Evolutionary conservation across 2,329 filamentous ascomycete species (phyloP).

Genomic region (Paracoccidioides lutzii): DNA sequence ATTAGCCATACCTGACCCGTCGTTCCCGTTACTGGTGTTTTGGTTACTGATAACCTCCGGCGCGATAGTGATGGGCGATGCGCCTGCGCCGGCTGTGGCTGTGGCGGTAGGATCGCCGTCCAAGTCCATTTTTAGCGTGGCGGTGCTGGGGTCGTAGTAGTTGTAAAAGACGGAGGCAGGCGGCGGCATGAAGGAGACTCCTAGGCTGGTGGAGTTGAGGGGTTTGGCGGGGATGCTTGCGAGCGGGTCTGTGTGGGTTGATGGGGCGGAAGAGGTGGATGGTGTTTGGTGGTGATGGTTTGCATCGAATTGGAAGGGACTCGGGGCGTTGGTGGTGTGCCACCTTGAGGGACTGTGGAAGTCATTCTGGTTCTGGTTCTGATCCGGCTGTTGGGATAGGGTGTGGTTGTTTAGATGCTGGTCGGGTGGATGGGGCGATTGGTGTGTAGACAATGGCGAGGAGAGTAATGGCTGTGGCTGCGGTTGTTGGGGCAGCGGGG

Average conservation of each 20-base stretch:
- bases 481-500: conserved; percentile 19
- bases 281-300: not conserved
- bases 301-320: conserved; percentile 9
- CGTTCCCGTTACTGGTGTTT: conserved; percentile 8
- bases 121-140: conserved; percentile 19
- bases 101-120: conserved; percentile 20
- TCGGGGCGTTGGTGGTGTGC: conserved; percentile 13
- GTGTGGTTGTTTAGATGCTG: not conserved
- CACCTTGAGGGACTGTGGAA: conserved; percentile 6
- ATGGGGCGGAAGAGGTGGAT: not conserved
- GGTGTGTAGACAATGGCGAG: conserved; percentile 18
- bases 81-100: conserved; percentile 14
- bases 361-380: conserved; percentile 10
- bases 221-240: conserved; percentile 33
- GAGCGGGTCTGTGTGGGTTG: conserved; percentile 21
- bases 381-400: conserved; percentile 17
- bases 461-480: conserved; percentile 17
- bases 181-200: conserved; percentile 36
- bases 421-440: not conserved
- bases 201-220: conserved; percentile 33
- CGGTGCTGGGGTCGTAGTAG: conserved; percentile 29
- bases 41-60: conserved; percentile 19
- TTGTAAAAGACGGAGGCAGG: conserved; percentile 35
- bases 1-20: not conserved
- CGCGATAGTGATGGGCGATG: conserved; percentile 13